Base-by-base conservation (phyloP, 371 early-diverging fungal genomes). In the Blastocladiella emersonii region DNA sequence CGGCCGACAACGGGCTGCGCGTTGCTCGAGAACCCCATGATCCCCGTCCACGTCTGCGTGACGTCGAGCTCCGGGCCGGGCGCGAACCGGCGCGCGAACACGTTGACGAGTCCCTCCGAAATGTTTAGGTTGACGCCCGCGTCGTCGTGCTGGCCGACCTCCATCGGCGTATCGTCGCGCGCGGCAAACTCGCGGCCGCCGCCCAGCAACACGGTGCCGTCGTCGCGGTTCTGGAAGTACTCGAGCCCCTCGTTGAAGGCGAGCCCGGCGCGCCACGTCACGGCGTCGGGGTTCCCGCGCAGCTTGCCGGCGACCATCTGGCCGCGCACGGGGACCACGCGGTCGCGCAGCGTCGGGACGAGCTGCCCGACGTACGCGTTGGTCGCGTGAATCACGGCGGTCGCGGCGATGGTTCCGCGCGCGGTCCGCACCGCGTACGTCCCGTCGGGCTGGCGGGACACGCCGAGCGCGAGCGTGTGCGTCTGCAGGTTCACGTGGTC, bases 171-270 rank as follows among this genome's bases (percentile, higher is more conserved):
- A n/a, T n/a, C n/a, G 15, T 10, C 32, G n/a, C n/a, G 23, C 2
- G n/a, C n/a, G 12, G 59, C 59, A 37, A 59, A 59, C 32, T 59
- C 59, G 41, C 59, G 37, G 30, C 59, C 59, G 23, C 59, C 59
- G 13, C 59, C 59, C 32, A 59, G 12, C 44, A 59, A 41, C 30
- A 59, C 13, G 21, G 59, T 59, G 13, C 59, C 44, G 37, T 59
- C 59, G 43, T 59, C 37, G 37, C 59, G 59, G 30, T 59, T 34
- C 25, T 59, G 59, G 37, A 37, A 34, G 43, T 59, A 59, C 59
- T 59, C 59, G 27, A 59, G 37, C 13, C 44, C 59, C 30, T 34
- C 35, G 21, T 59, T 59, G 37, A 43, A 37, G 2, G 15, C 37
- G 12, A 21, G 7, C 15, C 36, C 44, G 25, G 25, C 25, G 15